These are phyloP conservation scores for Paecilomyces sp. DNA, from an alignment of 2,329 filamentous ascomycete genomes.

Conservation along the genomic window DNA sequence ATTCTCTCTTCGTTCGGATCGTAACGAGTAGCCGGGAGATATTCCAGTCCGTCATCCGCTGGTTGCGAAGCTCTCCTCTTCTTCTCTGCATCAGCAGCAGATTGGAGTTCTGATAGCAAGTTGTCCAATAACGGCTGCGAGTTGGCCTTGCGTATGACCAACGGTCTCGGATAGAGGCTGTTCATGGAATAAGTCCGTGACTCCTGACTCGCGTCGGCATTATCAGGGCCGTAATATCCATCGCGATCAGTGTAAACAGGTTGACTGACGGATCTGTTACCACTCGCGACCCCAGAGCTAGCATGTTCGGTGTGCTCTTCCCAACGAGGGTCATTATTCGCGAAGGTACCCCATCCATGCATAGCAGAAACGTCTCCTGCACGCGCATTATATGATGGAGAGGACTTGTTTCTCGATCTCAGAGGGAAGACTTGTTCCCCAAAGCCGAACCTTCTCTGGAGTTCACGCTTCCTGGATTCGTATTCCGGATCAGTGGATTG, in stretches of 20 bases:
- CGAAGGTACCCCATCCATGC: neutral
- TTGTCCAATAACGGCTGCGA: neutral
- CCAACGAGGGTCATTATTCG: neutral
- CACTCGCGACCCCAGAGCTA: neutral
- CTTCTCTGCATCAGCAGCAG: neutral
- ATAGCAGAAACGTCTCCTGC: neutral
- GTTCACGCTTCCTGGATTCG: neutral
- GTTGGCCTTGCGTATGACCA: neutral
- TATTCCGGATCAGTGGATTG: neutral
- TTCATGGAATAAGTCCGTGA: neutral
- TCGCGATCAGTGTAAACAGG: neutral
- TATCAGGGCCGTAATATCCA: neutral
- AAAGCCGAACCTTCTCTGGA: neutral
- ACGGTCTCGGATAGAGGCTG: neutral
- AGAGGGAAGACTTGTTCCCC: neutral
- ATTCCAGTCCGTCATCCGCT: neutral
- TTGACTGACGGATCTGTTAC: neutral
- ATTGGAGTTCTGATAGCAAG: neutral
- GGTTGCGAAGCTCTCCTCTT: neutral
- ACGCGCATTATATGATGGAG: neutral
- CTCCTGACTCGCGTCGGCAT: neutral
- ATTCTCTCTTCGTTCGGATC: neutral
- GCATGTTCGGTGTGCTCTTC: neutral
- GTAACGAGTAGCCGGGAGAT: neutral
- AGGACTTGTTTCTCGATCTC: neutral